These are phyloP conservation scores for Ustilago shanxiensis DNA, from an alignment of 1,284 basidiomycete genomes.

Conservation along the genomic window DNA sequence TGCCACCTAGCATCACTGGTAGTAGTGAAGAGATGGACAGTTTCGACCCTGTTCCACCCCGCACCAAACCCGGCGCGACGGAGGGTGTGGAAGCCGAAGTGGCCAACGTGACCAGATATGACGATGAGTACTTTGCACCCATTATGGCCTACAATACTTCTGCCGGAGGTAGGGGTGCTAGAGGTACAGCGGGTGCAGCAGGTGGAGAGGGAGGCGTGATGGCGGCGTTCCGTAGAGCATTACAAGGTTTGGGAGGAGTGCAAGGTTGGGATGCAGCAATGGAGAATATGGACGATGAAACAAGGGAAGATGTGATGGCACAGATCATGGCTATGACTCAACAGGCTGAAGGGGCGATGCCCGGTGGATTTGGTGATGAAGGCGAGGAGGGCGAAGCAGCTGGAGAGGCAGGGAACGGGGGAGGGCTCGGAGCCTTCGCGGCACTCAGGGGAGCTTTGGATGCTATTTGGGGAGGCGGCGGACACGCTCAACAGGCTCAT, in stretches of 20 bases:
- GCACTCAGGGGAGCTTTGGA: slow-evolving; percentile 41
- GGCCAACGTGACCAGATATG: slow-evolving; percentile 50
- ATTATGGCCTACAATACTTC: slow-evolving; percentile 18
- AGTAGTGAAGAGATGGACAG: slow-evolving; percentile 58
- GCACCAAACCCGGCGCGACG: neutral
- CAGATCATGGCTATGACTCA: slow-evolving; percentile 53
- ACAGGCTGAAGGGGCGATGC: slow-evolving; percentile 27
- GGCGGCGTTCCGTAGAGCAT: slow-evolving; percentile 38
- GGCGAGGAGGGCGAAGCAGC: slow-evolving; percentile 12
- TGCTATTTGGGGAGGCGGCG: slow-evolving; percentile 39
- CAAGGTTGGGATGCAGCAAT: slow-evolving; percentile 55
- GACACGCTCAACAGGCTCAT: slow-evolving; percentile 1
- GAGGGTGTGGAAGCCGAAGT: slow-evolving; percentile 15
- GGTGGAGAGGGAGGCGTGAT: slow-evolving; percentile 28
- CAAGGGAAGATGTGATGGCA: slow-evolving; percentile 55
- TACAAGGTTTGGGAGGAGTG: slow-evolving; percentile 33
- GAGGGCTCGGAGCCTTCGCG: slow-evolving; percentile 29
- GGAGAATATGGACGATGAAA: slow-evolving; percentile 62
- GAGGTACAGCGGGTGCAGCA: neutral
- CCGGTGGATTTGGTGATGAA: slow-evolving; percentile 33
- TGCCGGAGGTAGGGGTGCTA: slow-evolving; percentile 1
- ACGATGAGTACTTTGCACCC: slow-evolving; percentile 63
- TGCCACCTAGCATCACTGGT: slow-evolving; percentile 58
- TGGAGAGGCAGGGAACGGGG: slow-evolving; percentile 13
- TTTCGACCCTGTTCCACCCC: slow-evolving; percentile 67